Percentiles rank a stretch among this genome's conserved stretches.
These are phyloP conservation scores for Triadica sebifera DNA, from an alignment of 345 rosid species.

Conservation along the genomic window DNA sequence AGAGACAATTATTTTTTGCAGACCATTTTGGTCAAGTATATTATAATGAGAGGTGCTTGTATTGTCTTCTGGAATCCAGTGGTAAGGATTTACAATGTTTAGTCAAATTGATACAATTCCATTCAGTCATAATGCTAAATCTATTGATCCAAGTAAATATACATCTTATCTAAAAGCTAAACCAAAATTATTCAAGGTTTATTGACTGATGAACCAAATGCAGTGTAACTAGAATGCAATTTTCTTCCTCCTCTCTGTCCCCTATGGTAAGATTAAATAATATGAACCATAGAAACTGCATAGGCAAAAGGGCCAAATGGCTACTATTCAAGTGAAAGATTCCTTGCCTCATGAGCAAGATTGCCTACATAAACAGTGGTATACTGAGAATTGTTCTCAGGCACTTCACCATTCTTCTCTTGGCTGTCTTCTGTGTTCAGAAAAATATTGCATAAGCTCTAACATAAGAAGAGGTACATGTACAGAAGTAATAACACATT, in stretches of 20 bases:
- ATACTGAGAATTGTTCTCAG: conserved; percentile 84
- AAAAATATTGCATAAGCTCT: neutral
- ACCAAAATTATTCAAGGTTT: neutral
- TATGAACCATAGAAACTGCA: neutral
- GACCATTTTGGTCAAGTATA: neutral
- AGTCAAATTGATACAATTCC: neutral
- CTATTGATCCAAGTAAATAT: neutral
- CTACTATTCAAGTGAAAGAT: neutral
- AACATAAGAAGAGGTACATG: neutral
- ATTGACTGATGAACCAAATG: neutral
- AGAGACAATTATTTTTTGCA: neutral
- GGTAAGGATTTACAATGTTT: neutral
- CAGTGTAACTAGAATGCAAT: neutral
- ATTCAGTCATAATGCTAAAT: neutral
- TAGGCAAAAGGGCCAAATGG: neutral
- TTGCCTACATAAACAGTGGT: no score
- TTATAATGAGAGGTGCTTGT: neutral
- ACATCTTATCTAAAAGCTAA: neutral
- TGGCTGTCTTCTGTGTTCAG: conserved; percentile 74
- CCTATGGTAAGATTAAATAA: neutral
- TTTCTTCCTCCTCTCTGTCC: neutral
- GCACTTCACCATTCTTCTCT: conserved; percentile 67
- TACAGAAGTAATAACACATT: neutral
- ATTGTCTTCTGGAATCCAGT: neutral
- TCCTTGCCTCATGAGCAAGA: conserved; percentile 81